These are phyloP conservation scores for Tripterygium wilfordii DNA, from an alignment of 177 flowering plant genomes.

Conservation along the genomic window DNA sequence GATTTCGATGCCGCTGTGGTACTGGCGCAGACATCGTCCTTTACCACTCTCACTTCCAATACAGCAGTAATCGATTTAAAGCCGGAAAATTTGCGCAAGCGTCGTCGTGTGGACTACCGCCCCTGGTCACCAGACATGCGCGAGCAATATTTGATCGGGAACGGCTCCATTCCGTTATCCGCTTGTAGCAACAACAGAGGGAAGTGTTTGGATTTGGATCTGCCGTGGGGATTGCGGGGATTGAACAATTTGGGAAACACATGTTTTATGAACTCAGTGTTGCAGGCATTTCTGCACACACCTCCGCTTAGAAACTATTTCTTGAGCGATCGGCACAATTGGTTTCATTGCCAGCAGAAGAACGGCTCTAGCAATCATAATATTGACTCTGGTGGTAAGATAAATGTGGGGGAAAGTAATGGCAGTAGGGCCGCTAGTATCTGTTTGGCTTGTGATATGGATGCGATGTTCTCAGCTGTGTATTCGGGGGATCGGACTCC, in stretches of 20 bases:
- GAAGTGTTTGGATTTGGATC: no score
- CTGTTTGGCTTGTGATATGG: slow-evolving; percentile 77
- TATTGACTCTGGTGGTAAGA: no score
- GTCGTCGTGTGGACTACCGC: no score
- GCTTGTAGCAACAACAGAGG: no score
- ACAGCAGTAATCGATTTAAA: no score
- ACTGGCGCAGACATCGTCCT: not conserved
- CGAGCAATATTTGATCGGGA: no score
- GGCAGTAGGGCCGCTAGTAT: slow-evolving; percentile 31
- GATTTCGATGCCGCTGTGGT: slow-evolving; percentile 66
- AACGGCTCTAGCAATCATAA: no score
- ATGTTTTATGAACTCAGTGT: slow-evolving; percentile 87
- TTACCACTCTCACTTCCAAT: no score
- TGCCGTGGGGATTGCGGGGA: slow-evolving; percentile 87
- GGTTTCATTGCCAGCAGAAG: no score
- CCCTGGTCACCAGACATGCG: slow-evolving; percentile 20
- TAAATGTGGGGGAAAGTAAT: no score
- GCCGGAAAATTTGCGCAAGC: no score
- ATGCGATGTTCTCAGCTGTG: slow-evolving; percentile 52
- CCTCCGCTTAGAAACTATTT: slow-evolving; percentile 80
- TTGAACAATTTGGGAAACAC: slow-evolving; percentile 84
- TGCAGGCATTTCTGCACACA: slow-evolving; percentile 80
- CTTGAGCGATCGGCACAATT: slow-evolving; percentile 52
- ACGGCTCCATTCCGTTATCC: no score
- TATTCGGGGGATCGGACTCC: slow-evolving; percentile 75